phyloP scores from a whole-genome alignment of 768 basidiomycete species.

The Mrakia blollopis region DNA sequence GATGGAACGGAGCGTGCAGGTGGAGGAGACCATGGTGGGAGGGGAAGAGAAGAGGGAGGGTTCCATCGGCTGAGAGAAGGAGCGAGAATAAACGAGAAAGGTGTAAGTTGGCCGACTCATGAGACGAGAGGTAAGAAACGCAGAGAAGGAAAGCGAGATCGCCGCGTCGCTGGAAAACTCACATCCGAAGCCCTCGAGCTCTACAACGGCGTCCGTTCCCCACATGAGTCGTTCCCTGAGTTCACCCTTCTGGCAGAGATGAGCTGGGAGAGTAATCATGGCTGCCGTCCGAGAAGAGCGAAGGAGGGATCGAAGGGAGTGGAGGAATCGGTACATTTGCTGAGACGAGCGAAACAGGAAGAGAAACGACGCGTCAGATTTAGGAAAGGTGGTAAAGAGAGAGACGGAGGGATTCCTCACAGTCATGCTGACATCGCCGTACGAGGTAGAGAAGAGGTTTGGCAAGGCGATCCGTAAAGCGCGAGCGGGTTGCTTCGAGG shows the following conservation, averaged over 20 bases:
- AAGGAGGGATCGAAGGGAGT: conserved; percentile 59
- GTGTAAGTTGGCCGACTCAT: background rate
- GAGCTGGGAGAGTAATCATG: conserved; percentile 56
- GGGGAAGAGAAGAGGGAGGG: conserved; percentile 66
- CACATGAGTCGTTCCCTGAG: conserved; percentile 77
- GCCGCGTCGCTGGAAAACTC: conserved; percentile 39
- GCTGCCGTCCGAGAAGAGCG: conserved; percentile 50
- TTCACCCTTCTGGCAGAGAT: conserved; percentile 53
- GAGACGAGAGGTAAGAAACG: background rate
- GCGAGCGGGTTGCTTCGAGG: conserved; percentile 25
- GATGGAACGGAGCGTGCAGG: conserved; percentile 68
- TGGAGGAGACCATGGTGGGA: conserved; percentile 79
- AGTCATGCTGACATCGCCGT: conserved; percentile 17
- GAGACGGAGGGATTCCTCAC: conserved; percentile 4
- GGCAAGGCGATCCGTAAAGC: conserved; percentile 31
- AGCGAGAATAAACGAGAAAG: background rate
- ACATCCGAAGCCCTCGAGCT: conserved; percentile 75
- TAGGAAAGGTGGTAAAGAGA: background rate
- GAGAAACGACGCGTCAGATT: background rate
- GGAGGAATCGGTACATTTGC: conserved; percentile 63
- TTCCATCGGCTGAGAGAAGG: conserved; percentile 64
- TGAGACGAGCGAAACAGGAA: conserved; percentile 28
- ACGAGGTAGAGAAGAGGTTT: conserved; percentile 27
- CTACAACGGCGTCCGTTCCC: conserved; percentile 69
- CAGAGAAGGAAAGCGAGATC: conserved; percentile 29